Conservation (phyloP, 257 asterid genomes). For the Jacaranda copaia region DNA sequence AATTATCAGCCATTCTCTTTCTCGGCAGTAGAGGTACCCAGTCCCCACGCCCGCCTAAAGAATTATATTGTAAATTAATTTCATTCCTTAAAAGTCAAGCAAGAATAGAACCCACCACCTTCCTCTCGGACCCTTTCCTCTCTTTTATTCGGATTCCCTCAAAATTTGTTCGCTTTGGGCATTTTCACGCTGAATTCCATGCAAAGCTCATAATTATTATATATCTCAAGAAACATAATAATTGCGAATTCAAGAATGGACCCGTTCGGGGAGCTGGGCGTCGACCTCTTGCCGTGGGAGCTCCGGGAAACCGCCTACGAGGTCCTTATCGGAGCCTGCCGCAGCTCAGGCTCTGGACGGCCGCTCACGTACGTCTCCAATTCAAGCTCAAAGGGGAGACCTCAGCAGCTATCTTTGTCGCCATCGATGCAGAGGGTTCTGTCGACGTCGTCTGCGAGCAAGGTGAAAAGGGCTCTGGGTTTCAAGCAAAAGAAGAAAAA, state of each 20-base stretch:
- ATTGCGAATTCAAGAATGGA: conserved; percentile 35
- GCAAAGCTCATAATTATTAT: conserved; percentile 12
- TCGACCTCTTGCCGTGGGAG: conserved; percentile 69
- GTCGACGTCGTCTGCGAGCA: conserved; percentile 56
- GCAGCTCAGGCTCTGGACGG: conserved; percentile 72
- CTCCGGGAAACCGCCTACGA: conserved; percentile 93
- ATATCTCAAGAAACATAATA: not conserved
- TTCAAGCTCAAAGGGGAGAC: conserved; percentile 44
- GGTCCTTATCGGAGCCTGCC: conserved; percentile 78
- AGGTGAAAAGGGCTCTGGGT: conserved; percentile 82
- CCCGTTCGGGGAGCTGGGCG: conserved; percentile 76
- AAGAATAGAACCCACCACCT: conserved; percentile 48
- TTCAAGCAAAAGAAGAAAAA: conserved; percentile 59
- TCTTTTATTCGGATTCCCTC: conserved; percentile 1
- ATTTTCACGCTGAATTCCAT: conserved; percentile 8
- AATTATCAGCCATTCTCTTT: not conserved
- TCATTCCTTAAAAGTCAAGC: conserved; percentile 60
- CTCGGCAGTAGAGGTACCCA: not conserved
- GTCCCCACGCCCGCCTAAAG: not conserved
- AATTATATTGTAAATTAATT: not conserved
- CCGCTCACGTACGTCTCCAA: conserved; percentile 78
- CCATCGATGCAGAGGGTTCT: conserved; percentile 50
- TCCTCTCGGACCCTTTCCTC: conserved; percentile 13
- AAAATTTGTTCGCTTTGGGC: not conserved
- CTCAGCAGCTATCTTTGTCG: conserved; percentile 44